These are phyloP conservation scores for Naematelia aurantialba DNA, from an alignment of 768 basidiomycete species.

Conservation along the genomic window DNA sequence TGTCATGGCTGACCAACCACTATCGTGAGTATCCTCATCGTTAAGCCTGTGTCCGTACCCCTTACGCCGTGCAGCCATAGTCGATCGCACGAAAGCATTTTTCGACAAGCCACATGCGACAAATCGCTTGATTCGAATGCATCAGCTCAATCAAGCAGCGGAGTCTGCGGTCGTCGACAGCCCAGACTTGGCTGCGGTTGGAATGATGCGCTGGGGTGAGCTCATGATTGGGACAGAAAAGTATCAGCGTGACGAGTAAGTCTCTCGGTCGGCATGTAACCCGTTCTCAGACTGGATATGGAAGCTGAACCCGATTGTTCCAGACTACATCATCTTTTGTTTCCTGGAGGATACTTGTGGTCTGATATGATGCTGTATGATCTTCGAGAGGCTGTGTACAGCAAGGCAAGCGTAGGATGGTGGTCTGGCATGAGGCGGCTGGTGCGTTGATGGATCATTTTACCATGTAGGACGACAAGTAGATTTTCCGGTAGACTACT, in stretches of 20 bases:
- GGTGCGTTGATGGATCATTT: background rate
- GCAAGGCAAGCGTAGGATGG: background rate
- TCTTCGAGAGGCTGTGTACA: slow-evolving; percentile 10
- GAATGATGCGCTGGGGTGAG: slow-evolving; percentile 14
- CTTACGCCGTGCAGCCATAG: slow-evolving; percentile 15
- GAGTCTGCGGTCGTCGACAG: background rate
- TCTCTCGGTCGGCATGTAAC: slow-evolving; percentile 10
- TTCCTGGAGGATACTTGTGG: slow-evolving; percentile 29
- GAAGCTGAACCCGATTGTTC: background rate
- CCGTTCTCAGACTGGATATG: too few species aligned
- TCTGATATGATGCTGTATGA: slow-evolving; percentile 31
- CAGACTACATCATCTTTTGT: background rate
- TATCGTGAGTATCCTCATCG: slow-evolving; percentile 18
- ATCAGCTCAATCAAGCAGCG: background rate
- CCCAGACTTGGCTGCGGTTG: background rate
- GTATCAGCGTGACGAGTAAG: slow-evolving; percentile 25
- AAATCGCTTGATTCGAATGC: background rate
- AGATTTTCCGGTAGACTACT: too few species aligned
- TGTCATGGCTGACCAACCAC: slow-evolving; percentile 25
- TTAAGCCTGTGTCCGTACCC: background rate
- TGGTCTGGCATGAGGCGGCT: background rate
- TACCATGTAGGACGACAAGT: too few species aligned
- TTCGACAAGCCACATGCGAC: slow-evolving; percentile 2
- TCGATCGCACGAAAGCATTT: slow-evolving; percentile 20
- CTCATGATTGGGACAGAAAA: slow-evolving; percentile 26